Conservation (phyloP, 306 rosid species). For the Dicorynia guianensis region DNA sequence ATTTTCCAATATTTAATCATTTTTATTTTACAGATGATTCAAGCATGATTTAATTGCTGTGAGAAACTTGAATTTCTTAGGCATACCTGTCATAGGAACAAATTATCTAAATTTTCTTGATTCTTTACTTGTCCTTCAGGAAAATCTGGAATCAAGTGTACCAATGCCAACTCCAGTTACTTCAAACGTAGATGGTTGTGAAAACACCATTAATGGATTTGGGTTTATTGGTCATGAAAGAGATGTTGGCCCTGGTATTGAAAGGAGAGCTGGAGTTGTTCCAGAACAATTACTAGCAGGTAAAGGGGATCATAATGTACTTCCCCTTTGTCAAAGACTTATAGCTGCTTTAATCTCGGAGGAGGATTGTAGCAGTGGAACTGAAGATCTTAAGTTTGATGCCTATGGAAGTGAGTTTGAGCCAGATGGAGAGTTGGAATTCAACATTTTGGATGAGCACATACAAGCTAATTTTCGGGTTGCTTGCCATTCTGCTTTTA, state of each 20-base stretch:
- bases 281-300: slow-evolving; percentile 56
- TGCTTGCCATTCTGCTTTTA: slow-evolving; percentile 68
- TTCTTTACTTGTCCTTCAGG: slow-evolving; percentile 57
- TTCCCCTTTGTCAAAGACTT: slow-evolving; percentile 88
- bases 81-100: slow-evolving; percentile 22
- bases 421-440: slow-evolving; percentile 69
- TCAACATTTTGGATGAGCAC: slow-evolving; percentile 59
- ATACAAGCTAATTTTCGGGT: slow-evolving; percentile 59
- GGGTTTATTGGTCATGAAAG: slow-evolving; percentile 51
- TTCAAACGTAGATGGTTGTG: slow-evolving; percentile 57
- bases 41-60: slow-evolving; percentile 16
- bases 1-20: slow-evolving; percentile 10
- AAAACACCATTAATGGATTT: slow-evolving; percentile 60
- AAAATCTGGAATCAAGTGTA: slow-evolving; percentile 60
- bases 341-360: slow-evolving; percentile 88
- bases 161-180: slow-evolving; percentile 49
- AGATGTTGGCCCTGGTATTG: slow-evolving; percentile 46
- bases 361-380: slow-evolving; percentile 72
- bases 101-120: slow-evolving; percentile 28
- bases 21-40: slow-evolving; percentile 3
- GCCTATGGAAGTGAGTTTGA: slow-evolving; percentile 66
- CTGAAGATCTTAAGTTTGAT: slow-evolving; percentile 65
- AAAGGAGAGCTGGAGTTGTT: slow-evolving; percentile 48
- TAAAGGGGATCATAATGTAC: slow-evolving; percentile 62
- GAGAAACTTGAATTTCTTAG: slow-evolving; percentile 28